Base-by-base conservation (phyloP, 2,329 filamentous ascomycete genomes). In the Curvularia hawaiiensis region DNA sequence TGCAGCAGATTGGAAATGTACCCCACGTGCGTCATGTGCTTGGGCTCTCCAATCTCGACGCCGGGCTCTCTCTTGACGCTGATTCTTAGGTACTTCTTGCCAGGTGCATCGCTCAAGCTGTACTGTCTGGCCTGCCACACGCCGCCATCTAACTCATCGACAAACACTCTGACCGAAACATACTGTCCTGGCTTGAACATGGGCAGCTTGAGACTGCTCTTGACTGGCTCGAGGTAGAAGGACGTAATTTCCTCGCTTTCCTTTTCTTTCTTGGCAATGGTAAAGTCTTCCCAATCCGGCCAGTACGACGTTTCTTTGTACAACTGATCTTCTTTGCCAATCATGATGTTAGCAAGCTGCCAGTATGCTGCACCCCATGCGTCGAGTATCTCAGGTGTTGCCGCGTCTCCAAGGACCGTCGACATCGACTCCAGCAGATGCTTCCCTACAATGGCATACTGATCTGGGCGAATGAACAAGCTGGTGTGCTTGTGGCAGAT, bases 401-500 rank as follows among this genome's bases (percentile, higher is more conserved):
- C 85, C 22, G 84, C 89, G 14, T 69, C 81, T 4, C 89, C 89
- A 1, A 92, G 83, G 0, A 92, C 84, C 43, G 85, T 80, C 24
- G 80, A 82, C 77, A 92, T 90, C 1, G 89, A 87, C 26, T 82
- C 80, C 43, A 92, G 80, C 12, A 92, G 81, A 69, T 89, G 86
- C 67, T 85, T 85, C 54, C 87, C 89, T 3, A 92, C 88, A 43
- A 91, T 84, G 33, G 82, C 80, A 74, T 92, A 92, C 61, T 91
- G 86, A 39, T 89, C 86, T 0, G 89, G 84, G 54, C 79, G 80
- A 69, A 92, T 86, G 66, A 85, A 85, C 1, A 92, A 80, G 0
- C 86, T 89, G 58, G 84, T 89, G 73, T 92, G 90, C 76, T 91
- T 92, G 73, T 91, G 85, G 73, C 87, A 89, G 63, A 94, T 92